Base-by-base conservation (phyloP, 23 red algal genomes). In the Gracilaria caudata region DNA sequence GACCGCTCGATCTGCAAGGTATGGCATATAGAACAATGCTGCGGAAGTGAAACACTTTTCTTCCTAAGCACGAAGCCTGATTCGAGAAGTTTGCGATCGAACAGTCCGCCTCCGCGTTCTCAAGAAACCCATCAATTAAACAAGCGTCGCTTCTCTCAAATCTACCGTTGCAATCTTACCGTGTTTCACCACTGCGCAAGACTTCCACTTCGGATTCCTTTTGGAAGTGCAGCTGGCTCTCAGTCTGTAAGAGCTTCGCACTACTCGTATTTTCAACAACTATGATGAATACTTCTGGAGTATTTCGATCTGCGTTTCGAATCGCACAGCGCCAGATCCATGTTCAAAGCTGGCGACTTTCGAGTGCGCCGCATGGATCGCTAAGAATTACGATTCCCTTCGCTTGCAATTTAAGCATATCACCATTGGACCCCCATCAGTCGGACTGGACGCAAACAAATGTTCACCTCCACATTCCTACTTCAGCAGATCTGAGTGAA, bases 371-470 rank as follows among this genome's bases (percentile, higher is more conserved):
- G 14, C 33, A 63, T 7, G 77, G 77, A 57, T 39, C 77, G 20
- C 29, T 80, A 14, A 80, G 32, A 49, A 63, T 63, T 35, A 9
- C 33, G 16, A 6, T 80, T 36, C 46, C 77, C 20, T 60, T 51
- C 19, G 51, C 47, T 23, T 80, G 77, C 77, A 60, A 57, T 80
- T 44, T 80, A 12, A 80, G 20, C 56, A 51, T 80, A 63, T 80
- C 51, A 20, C 38, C 82, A 4, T 46, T 86, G 82, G 68, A 86
- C 30, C 82, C 82, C 24, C 82, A 86, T 45, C 23, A 49, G 63
- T 66, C 57, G 32, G 63, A 70, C 10, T 86, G 82, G 82, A 75
- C 43, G 2, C 65, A 76, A 39, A 76, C 82, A 51, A 45, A 74
- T 20, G 60, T 86, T 23, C 37, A 56, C 33, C 33, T 86, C 30